These are phyloP conservation scores for Coriolopsis trogii DNA, from an alignment of 1,284 basidiomycete species.

Conservation along the genomic window DNA sequence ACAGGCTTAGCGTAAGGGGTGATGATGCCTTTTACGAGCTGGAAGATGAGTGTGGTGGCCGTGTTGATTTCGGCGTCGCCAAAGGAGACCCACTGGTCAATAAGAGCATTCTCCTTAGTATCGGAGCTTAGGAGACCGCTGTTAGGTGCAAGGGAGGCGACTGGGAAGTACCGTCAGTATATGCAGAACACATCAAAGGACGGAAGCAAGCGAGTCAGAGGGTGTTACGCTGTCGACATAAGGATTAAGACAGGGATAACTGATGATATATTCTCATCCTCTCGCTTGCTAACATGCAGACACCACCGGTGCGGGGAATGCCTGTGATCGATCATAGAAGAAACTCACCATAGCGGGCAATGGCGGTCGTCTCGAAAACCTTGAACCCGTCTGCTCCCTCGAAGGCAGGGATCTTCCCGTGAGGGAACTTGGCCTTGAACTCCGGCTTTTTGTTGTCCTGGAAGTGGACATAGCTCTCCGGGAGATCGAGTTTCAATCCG, in stretches of 20 bases:
- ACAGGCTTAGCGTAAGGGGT: slow-evolving; percentile 69
- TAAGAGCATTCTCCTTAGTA: slow-evolving; percentile 57
- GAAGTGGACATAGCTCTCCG: slow-evolving; percentile 60
- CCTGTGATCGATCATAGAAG: slow-evolving; percentile 24
- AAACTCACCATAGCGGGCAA: slow-evolving; percentile 86
- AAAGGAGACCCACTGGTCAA: slow-evolving; percentile 73
- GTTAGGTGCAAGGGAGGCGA: slow-evolving; percentile 73
- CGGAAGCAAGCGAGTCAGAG: slow-evolving; percentile 38
- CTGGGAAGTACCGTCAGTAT: slow-evolving; percentile 46
- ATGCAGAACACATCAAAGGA: background rate
- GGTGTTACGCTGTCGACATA: slow-evolving; percentile 37
- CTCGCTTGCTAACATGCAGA: slow-evolving; percentile 6
- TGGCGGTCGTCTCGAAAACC: slow-evolving; percentile 80
- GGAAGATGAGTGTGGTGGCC: slow-evolving; percentile 31
- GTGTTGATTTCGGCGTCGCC: slow-evolving; percentile 57
- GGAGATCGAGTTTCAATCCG: slow-evolving; percentile 68
- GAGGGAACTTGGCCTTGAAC: slow-evolving; percentile 80
- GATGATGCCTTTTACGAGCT: slow-evolving; percentile 46
- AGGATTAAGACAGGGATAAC: slow-evolving; percentile 70
- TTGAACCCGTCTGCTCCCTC: slow-evolving; percentile 81
- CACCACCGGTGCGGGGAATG: background rate
- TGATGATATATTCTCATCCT: slow-evolving; percentile 45
- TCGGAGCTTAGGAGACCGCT: slow-evolving; percentile 62
- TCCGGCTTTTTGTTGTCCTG: slow-evolving; percentile 81
- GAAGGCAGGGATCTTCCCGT: slow-evolving; percentile 85